Base-by-base conservation (phyloP, 73 alveolate genomes). In the Blepharisma stoltei region DNA sequence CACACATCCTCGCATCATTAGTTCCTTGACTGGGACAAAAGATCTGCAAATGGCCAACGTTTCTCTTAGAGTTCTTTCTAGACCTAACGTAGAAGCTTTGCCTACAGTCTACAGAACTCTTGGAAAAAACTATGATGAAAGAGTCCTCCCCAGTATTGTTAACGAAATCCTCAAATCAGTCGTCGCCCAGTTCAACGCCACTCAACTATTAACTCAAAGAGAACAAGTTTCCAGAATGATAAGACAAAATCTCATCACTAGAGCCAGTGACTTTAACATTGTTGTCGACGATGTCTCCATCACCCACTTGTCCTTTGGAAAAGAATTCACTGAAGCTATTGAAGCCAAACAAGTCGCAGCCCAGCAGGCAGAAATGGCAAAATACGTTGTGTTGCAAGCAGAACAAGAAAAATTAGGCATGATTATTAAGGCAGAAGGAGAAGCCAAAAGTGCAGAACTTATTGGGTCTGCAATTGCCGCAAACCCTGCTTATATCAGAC, bases 331-430 rank as follows among this genome's bases (percentile, higher is more conserved):
- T 55, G 76, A 84, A 70, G 96, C 96, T 6, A 92, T 94, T 32
- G 99, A 95, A 88, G 90, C 94, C 85, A 95, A 95, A 85, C 95
- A 95, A 89, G 93, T 95, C 49, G 99, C 99, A 11, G 88, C 93
- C 78, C 95, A 95, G 88, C 93, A 90, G 71, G 99, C 99, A 6
- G 97, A 93, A 77, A 89, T 95, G 67, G 97, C 99, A 7, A 90
- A 94, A 83, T 95, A 82, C 81, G 37, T 86, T 66, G 99, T 95
- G 48, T 84, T 82, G 89, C 84, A 89, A 86, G 99, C 99, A 47
- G 84, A 79, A 54, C 94, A 95, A 76, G 98, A 93, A 43, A 95
- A 95, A 90, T 88, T 88, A 73, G 49, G 90, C 48, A 91, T 93
- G 67, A 92, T 95, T 67, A 93, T 95, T 70, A 91, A 81, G 54